phyloP scores from a whole-genome alignment of 2,329 filamentous ascomycete genomes.

The Alternaria sp. region DNA sequence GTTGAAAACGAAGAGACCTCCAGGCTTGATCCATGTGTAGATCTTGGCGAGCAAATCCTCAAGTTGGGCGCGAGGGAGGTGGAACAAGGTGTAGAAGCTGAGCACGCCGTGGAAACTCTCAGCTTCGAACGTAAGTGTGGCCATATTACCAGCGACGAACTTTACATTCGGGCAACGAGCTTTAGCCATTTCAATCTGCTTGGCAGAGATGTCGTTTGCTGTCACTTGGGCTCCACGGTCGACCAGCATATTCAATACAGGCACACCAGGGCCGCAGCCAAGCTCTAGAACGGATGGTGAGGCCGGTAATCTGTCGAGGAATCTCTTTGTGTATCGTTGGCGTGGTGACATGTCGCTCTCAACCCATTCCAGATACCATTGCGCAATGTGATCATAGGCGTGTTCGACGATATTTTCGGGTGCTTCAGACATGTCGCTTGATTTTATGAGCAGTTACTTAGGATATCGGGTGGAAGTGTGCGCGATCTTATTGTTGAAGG shows the following conservation, averaged over 20 bases:
- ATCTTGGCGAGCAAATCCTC: constrained; percentile 54
- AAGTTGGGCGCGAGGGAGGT: constrained; percentile 61
- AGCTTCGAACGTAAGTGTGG: constrained; percentile 39
- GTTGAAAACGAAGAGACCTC: constrained; percentile 51
- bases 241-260: constrained; percentile 18
- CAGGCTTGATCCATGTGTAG: constrained; percentile 58
- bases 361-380: constrained; percentile 19
- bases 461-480: neutral
- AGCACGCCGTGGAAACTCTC: constrained; percentile 57
- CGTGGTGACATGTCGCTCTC: constrained; percentile 10
- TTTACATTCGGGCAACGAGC: constrained; percentile 7
- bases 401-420: constrained; percentile 12
- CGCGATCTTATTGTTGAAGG: neutral
- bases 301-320: neutral
- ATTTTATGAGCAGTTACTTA: neutral
- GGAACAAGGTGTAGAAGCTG: constrained; percentile 62
- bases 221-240: constrained; percentile 32
- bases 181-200: constrained; percentile 46
- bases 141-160: constrained; percentile 51
- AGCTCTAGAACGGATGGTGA: constrained; percentile 20
- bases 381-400: constrained; percentile 14
- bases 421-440: constrained; percentile 2
- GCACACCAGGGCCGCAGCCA: constrained; percentile 24
- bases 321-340: constrained; percentile 7
- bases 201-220: constrained; percentile 51